Evolutionary conservation across 2,329 filamentous ascomycete species (phyloP).

Genomic region (Dothistroma pini): DNA sequence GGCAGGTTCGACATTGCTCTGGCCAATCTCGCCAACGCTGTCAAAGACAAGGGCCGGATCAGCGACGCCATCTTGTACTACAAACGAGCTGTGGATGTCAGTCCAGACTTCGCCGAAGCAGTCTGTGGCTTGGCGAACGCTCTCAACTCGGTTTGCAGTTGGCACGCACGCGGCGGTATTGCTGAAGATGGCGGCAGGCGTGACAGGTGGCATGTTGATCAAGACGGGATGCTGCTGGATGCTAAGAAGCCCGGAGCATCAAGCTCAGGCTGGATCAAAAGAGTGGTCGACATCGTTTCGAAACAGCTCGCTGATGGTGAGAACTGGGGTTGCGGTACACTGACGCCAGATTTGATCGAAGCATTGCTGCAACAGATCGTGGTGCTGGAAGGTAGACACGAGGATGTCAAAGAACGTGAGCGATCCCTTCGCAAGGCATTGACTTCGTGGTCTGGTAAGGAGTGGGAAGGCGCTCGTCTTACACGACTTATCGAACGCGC

Average conservation of each 20-base stretch:
- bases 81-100: constrained; percentile 82
- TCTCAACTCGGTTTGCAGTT: constrained; percentile 93
- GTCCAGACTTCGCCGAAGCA: constrained; percentile 92
- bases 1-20: constrained; percentile 94
- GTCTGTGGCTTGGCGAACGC: constrained; percentile 94
- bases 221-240: constrained; percentile 76
- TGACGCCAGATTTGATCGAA: constrained; percentile 47
- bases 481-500: constrained; percentile 81
- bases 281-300: constrained; percentile 84
- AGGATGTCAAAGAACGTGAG: constrained; percentile 36
- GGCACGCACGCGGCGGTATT: constrained; percentile 84
- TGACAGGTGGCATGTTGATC: constrained; percentile 92
- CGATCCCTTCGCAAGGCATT: constrained; percentile 38
- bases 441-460: constrained; percentile 62
- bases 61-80: constrained; percentile 92
- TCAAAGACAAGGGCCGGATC: constrained; percentile 92
- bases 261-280: constrained; percentile 77
- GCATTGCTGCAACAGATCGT: constrained; percentile 46
- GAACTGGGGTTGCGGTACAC: constrained; percentile 72
- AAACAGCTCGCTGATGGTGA: constrained; percentile 85
- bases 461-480: constrained; percentile 85
- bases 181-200: constrained; percentile 67
- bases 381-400: constrained; percentile 33
- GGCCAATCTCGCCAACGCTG: constrained; percentile 93
- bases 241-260: constrained; percentile 57